These are phyloP conservation scores for Tetradesmus lagerheimii DNA, from an alignment of 139 green algal genomes.

Conservation along the genomic window DNA sequence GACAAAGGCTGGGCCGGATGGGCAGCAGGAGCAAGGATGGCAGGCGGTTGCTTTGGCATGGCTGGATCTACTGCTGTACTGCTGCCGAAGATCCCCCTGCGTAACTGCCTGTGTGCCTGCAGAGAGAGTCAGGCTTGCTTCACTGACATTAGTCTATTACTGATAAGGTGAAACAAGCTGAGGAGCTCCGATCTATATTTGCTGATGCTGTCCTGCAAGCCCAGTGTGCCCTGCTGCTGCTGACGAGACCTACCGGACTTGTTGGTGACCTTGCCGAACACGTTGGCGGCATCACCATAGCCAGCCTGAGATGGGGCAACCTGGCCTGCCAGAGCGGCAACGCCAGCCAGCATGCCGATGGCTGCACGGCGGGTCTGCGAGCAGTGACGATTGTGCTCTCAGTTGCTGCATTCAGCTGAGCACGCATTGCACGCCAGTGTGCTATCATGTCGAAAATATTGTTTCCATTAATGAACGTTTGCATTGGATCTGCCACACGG, in stretches of 20 bases:
- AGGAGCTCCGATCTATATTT: no score
- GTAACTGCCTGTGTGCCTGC: no score
- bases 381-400: neutral
- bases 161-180: no score
- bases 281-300: constrained; percentile 92
- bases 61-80: neutral
- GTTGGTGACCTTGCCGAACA: constrained; percentile 93
- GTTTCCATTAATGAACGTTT: neutral
- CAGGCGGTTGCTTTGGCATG: neutral
- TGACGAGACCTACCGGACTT: constrained; percentile 68
- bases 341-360: constrained; percentile 76
- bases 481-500: neutral
- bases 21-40: neutral
- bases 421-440: neutral
- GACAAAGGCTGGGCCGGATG: no score
- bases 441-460: neutral
- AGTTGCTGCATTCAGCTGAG: neutral
- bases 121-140: neutral
- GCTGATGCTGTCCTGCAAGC: neutral
- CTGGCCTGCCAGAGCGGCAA: constrained; percentile 67
- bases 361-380: constrained; percentile 77
- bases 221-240: neutral
- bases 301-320: constrained; percentile 75
- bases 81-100: neutral
- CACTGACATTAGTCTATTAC: no score